A percentile compares a stretch with the other conserved stretches of the same genome.
These are phyloP conservation scores for Oxytropis ochrocephala DNA, from an alignment of 306 rosid species.

Conservation along the genomic window DNA sequence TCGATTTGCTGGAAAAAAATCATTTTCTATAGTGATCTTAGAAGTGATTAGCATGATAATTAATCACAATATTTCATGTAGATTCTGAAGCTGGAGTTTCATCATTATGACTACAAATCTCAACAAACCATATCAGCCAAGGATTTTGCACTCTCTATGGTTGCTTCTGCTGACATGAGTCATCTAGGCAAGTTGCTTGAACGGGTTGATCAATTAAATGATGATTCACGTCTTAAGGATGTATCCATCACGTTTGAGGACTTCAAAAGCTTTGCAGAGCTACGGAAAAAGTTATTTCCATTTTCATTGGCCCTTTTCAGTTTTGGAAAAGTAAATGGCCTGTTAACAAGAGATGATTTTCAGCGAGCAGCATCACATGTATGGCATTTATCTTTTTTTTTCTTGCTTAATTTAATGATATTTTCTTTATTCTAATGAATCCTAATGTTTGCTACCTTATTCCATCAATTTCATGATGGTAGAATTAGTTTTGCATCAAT, in stretches of 20 bases:
- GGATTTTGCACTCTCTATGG: constrained; percentile 93
- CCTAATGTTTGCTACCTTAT: background rate
- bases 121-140: constrained; percentile 61
- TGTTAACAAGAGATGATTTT: constrained; percentile 61
- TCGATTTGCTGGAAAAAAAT: constrained; percentile 13
- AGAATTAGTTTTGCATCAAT: background rate
- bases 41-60: background rate
- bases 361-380: constrained; percentile 84
- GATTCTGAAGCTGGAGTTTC: constrained; percentile 77
- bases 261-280: constrained; percentile 68
- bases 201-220: constrained; percentile 46
- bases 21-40: background rate
- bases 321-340: constrained; percentile 71
- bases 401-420: background rate
- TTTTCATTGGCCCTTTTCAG: constrained; percentile 80
- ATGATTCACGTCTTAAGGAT: constrained; percentile 44
- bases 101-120: constrained; percentile 74
- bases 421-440: background rate
- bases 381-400: constrained; percentile 13
- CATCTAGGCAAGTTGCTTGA: constrained; percentile 54
- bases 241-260: constrained; percentile 64
- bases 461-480: background rate
- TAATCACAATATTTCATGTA: constrained; percentile 23
- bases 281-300: constrained; percentile 60
- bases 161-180: constrained; percentile 74